Conservation (phyloP, 768 basidiomycete genomes). For the Suillus luteus region DNA sequence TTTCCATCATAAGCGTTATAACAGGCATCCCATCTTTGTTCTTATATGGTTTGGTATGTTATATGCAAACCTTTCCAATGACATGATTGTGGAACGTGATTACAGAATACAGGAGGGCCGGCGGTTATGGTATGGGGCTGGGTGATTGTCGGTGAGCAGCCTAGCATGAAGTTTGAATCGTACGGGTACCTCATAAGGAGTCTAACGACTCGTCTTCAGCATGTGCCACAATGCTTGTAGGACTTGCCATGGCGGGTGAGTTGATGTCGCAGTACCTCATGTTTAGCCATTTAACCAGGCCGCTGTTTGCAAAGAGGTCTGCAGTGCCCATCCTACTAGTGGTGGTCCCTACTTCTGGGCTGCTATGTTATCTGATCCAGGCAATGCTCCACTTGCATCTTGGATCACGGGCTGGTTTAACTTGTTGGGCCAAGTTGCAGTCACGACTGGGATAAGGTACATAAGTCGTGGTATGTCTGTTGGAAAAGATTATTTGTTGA, state of each 20-base stretch:
- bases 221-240: conserved; percentile 70
- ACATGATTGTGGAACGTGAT: neutral
- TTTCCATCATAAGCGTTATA: conserved; percentile 76
- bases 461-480: conserved; percentile 7
- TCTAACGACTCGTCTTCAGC: conserved; percentile 35
- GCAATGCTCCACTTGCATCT: conserved; percentile 63
- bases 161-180: neutral
- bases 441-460: conserved; percentile 72
- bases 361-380: conserved; percentile 65
- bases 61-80: neutral
- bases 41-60: conserved; percentile 62
- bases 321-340: conserved; percentile 68
- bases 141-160: conserved; percentile 56
- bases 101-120: conserved; percentile 71
- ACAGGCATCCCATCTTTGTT: conserved; percentile 74
- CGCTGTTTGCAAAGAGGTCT: conserved; percentile 33
- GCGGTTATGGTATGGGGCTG: conserved; percentile 81
- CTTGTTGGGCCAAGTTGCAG: conserved; percentile 72
- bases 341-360: conserved; percentile 83
- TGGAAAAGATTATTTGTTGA: neutral
- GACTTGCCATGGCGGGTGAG: conserved; percentile 73
- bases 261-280: neutral
- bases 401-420: conserved; percentile 83
- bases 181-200: neutral
- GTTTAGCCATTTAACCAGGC: neutral